Conservation (phyloP, 495 filamentous ascomycete species). For the Penicillium flavigenum region DNA sequence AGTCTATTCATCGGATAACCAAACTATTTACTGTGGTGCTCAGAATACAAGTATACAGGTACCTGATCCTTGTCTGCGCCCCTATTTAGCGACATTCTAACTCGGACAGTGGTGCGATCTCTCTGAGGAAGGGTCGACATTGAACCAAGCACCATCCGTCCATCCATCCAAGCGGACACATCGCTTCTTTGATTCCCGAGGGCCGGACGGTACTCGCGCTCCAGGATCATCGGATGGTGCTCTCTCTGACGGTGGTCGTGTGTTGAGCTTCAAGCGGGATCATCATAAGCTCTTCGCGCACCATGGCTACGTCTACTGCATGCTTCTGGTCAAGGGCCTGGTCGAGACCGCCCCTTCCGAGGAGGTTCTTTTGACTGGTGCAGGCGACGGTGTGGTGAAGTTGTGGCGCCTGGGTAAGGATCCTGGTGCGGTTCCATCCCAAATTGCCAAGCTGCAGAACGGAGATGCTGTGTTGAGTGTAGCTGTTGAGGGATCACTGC, state of each 20-base stretch:
- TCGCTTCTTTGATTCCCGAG: constrained; percentile 90
- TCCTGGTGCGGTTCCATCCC: constrained; percentile 48
- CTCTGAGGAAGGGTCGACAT: constrained; percentile 51
- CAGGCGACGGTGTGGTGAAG: constrained; percentile 91
- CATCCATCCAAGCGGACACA: constrained; percentile 83
- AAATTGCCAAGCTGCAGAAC: constrained; percentile 69
- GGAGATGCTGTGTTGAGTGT: constrained; percentile 83
- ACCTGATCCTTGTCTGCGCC: constrained; percentile 21
- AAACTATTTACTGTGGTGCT: constrained; percentile 87
- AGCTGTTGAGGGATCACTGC: constrained; percentile 78
- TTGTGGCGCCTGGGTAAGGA: constrained; percentile 70
- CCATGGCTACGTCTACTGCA: constrained; percentile 92
- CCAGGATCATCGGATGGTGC: constrained; percentile 54
- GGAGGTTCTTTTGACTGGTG: constrained; percentile 83
- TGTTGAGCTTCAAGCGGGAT: constrained; percentile 78
- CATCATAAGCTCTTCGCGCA: constrained; percentile 88
- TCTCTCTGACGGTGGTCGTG: constrained; percentile 53
- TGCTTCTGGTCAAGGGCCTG: constrained; percentile 72
- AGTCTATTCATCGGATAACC: constrained; percentile 71
- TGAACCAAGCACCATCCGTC: constrained; percentile 59
- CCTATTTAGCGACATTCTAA: not conserved
- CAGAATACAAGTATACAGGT: constrained; percentile 93
- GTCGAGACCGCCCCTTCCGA: constrained; percentile 63
- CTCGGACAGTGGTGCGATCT: constrained; percentile 60
- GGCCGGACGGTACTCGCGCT: constrained; percentile 75